A percentile compares a stretch with the other conserved stretches of the same genome.
Evolutionary conservation across 2,329 filamentous ascomycete species (phyloP).

Genomic region (Alternaria rosae): DNA sequence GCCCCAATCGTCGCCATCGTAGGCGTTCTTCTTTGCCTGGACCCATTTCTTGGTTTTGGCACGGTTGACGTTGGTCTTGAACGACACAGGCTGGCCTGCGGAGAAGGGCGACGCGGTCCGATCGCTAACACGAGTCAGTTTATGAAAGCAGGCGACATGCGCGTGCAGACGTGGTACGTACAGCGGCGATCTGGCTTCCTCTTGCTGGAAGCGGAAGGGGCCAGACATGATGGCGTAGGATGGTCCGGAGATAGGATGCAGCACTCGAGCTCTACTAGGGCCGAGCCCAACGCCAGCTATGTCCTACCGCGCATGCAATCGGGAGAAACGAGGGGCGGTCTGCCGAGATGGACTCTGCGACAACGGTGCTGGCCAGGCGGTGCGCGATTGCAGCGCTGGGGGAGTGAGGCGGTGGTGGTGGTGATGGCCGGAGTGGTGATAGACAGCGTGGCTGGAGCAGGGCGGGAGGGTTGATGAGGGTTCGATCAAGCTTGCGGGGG

Average conservation of each 20-base stretch:
- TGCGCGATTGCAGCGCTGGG: constrained; percentile 3
- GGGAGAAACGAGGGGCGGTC: background rate
- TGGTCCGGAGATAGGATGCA: constrained; percentile 1
- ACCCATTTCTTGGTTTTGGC: constrained; percentile 95
- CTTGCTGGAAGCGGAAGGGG: constrained; percentile 50
- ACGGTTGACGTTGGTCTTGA: constrained; percentile 86
- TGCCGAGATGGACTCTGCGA: background rate
- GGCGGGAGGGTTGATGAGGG: constrained; percentile 6
- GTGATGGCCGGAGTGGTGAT: background rate
- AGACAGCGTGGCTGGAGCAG: constrained; percentile 10
- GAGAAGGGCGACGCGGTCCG: constrained; percentile 37
- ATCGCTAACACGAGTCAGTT: constrained; percentile 34
- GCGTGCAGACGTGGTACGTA: constrained; percentile 27
- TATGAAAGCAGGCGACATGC: background rate
- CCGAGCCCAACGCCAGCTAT: constrained; percentile 22
- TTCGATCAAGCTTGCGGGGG: constrained; percentile 15
- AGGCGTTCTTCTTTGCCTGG: constrained; percentile 83
- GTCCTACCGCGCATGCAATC: constrained; percentile 27
- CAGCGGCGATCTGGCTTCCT: constrained; percentile 49
- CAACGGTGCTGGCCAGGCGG: background rate
- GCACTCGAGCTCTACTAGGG: constrained; percentile 16
- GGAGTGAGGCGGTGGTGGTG: background rate
- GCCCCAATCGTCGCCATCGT: constrained; percentile 95
- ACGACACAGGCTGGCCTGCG: constrained; percentile 61
- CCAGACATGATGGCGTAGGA: constrained; percentile 44